A percentile compares a stretch with the other conserved stretches of the same genome.
phyloP scores from a whole-genome alignment of 2,329 filamentous ascomycete genomes.

The Aspergillus intermedius region DNA sequence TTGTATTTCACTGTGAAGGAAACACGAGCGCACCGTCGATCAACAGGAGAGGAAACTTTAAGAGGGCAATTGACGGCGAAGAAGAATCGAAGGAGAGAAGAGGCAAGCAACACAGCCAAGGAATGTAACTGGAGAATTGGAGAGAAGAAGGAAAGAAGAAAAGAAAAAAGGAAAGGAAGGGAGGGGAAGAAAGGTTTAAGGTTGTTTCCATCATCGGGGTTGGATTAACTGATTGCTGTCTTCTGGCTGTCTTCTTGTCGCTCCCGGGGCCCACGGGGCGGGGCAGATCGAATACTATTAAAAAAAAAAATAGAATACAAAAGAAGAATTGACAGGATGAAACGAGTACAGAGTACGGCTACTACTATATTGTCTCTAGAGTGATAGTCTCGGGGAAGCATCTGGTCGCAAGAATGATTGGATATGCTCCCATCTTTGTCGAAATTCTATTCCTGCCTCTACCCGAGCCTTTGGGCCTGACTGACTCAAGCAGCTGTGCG shows the following conservation, averaged over 20 bases:
- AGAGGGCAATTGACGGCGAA: not conserved
- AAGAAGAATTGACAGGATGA: not conserved
- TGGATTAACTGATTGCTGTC: too few relatives aligned
- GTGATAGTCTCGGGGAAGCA: too few relatives aligned
- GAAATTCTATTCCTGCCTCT: not conserved
- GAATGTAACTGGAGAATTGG: not conserved
- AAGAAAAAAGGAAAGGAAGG: not conserved
- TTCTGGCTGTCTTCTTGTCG: not conserved
- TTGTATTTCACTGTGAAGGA: too few relatives aligned
- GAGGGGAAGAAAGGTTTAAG: not conserved
- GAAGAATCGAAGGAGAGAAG: not conserved
- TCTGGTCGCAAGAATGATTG: not conserved
- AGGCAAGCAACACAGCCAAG: constrained; percentile 1
- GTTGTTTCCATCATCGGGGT: not conserved
- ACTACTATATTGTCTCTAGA: too few relatives aligned
- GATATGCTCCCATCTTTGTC: too few relatives aligned
- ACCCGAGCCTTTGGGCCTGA: not conserved
- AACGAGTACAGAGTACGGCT: not conserved
- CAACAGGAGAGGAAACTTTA: not conserved
- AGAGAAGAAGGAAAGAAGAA: constrained; percentile 2
- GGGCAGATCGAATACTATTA: not conserved
- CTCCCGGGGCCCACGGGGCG: not conserved
- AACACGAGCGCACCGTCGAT: too few relatives aligned
- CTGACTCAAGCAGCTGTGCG: not conserved
- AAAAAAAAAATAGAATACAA: constrained; percentile 2